Evolutionary conservation across 2,329 filamentous ascomycete genomes (phyloP).

Genomic region (Parafenestella ontariensis): DNA sequence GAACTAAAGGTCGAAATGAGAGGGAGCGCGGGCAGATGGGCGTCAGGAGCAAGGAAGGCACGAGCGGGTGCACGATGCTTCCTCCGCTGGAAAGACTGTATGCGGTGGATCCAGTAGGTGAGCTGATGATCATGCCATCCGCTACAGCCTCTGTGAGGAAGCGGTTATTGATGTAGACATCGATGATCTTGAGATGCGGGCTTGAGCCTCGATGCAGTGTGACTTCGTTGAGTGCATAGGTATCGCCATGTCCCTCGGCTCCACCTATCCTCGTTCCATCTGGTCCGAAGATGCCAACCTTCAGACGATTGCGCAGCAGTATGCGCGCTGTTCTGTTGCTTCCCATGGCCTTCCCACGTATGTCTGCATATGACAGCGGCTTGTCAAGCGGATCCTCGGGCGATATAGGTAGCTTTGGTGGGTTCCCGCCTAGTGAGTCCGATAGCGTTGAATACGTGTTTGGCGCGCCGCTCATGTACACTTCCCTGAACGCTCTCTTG

Average conservation of each 20-base stretch:
- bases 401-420: constrained; percentile 71
- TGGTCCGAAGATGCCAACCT: constrained; percentile 81
- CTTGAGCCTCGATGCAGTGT: constrained; percentile 90
- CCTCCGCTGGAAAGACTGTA: constrained; percentile 94
- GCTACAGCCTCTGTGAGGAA: constrained; percentile 94
- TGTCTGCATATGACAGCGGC: constrained; percentile 67
- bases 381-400: constrained; percentile 54
- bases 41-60: constrained; percentile 86
- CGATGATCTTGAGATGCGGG: constrained; percentile 89
- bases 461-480: constrained; percentile 80
- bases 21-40: constrained; percentile 93
- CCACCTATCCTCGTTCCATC: constrained; percentile 61
- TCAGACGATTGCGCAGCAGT: constrained; percentile 83
- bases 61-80: constrained; percentile 91
- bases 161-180: constrained; percentile 86
- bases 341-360: constrained; percentile 83
- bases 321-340: constrained; percentile 76
- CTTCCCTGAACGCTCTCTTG: constrained; percentile 89
- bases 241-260: constrained; percentile 45
- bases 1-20: constrained; percentile 87
- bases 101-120: constrained; percentile 92
- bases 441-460: constrained; percentile 64
- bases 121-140: constrained; percentile 92
- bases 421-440: constrained; percentile 73
- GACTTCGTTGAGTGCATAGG: constrained; percentile 90